Evolutionary conservation across 306 rosid genomes (phyloP), one percentile per base, ranked within the genome.

Genomic region (Lathyrus aphaca): DNA sequence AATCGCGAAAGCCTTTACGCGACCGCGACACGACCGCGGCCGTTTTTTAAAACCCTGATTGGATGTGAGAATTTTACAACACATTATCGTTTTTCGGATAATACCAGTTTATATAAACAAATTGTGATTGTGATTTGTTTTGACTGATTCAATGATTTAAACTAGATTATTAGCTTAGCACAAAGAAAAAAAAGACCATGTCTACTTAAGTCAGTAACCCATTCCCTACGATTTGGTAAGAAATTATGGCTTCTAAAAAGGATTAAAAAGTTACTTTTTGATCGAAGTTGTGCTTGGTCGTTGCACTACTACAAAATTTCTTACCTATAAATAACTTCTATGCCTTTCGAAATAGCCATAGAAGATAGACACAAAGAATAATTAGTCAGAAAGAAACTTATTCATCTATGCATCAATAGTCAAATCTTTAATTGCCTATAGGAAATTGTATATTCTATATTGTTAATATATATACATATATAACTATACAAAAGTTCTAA

Each of bases 201-300:
- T 56, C 67, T 27, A 58, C 25, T 42, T 40, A 57, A 62, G 81
- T 79, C 81, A 71, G 37, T 61, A 21, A 53, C 81, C 77, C 76
- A 17, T 72, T 63, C 44, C 81, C 43, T 57, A 82, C 83, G 83
- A 19, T 71, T 45, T 60, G 65, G 75, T 56, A 38, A 65, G 81
- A 82, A 78, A 64, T 18, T 59, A 69, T 43, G 54, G 58, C 5
- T 46, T 48, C 4, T 32, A 71, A 66, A 60, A 62, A 68, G 16
- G 1, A 14, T 48, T 63, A 5, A 18, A 72, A 44, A 10, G 30
- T 5, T 1, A 16, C 38, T 48, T 70, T 70, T 5, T 18, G 6
- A 39, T 16, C 49, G 19, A 43, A 19, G 21, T 43, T 43, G 19
- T 62, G 55, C 51, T 38, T 72, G 38, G 64, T 78, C 74, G 66